phyloP scores from a whole-genome alignment of 805 yeast species.

The Yamadazyma takamatsuzukensis region DNA sequence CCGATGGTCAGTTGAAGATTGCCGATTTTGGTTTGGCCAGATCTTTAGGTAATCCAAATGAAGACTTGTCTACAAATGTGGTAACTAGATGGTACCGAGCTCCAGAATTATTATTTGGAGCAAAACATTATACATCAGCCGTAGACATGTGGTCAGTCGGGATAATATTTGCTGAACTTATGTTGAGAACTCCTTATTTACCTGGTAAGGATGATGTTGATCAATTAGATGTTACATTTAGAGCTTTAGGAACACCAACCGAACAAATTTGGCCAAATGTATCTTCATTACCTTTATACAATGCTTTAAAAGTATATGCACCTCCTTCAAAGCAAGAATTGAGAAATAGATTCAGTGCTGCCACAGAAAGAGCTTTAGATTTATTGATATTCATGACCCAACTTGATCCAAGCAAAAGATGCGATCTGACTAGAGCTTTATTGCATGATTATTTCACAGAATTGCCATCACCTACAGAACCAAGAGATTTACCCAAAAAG shows the following conservation, averaged over 20 bases:
- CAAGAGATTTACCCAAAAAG: conserved; percentile 55
- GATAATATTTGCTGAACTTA: conserved; percentile 86
- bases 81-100: conserved; percentile 98
- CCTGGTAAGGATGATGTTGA: conserved; percentile 91
- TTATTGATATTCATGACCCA: conserved; percentile 68
- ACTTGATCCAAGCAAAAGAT: conserved; percentile 75
- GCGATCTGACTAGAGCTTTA: conserved; percentile 61
- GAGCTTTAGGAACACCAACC: conserved; percentile 95
- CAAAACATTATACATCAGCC: conserved; percentile 83
- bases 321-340: conserved; percentile 78
- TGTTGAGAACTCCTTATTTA: conserved; percentile 91
- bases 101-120: conserved; percentile 86
- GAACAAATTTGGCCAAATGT: conserved; percentile 91
- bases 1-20: conserved; percentile 81
- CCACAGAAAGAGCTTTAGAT: conserved; percentile 79
- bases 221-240: conserved; percentile 89
- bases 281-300: conserved; percentile 70
- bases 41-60: conserved; percentile 69
- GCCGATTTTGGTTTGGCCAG: conserved; percentile 98
- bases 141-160: conserved; percentile 46
- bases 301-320: conserved; percentile 72
- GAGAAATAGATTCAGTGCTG: conserved; percentile 82
- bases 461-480: conserved; percentile 70
- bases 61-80: conserved; percentile 82
- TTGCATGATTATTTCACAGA: conserved; percentile 67